phyloP scores from a whole-genome alignment of 441 rosid species.

The Adansonia grandidieri region DNA sequence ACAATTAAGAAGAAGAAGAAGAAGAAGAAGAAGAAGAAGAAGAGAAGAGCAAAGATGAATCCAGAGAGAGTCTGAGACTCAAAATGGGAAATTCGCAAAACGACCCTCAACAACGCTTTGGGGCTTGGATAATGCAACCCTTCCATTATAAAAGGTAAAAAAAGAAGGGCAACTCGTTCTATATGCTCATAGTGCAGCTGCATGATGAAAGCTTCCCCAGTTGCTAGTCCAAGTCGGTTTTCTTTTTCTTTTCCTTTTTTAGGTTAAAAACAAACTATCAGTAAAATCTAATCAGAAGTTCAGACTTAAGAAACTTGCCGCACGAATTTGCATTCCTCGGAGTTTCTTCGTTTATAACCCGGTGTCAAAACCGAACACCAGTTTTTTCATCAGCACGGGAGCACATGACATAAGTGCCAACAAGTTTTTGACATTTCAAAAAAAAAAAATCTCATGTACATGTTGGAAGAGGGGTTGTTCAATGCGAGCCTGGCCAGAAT shows the following conservation, averaged over 20 bases:
- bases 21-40: not conserved
- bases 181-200: not conserved
- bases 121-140: not conserved
- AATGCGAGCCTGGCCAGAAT: slow-evolving; percentile 56
- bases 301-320: not conserved
- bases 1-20: too few relatives aligned
- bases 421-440: not conserved
- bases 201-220: not conserved
- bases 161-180: not conserved
- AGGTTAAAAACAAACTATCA: not conserved
- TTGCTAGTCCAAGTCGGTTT: not conserved
- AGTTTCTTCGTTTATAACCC: slow-evolving; percentile 23
- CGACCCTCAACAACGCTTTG: not conserved
- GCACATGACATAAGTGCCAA: not conserved
- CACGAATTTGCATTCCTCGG: not conserved
- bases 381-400: not conserved
- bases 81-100: not conserved
- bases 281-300: not conserved
- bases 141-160: not conserved
- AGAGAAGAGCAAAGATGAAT: not conserved
- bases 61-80: not conserved
- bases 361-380: not conserved
- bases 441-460: slow-evolving; percentile 24
- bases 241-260: not conserved
- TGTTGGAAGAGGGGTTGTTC: not conserved